Conservation (phyloP, 2,329 filamentous ascomycete genomes). For the Aspergillus piperis region DNA sequence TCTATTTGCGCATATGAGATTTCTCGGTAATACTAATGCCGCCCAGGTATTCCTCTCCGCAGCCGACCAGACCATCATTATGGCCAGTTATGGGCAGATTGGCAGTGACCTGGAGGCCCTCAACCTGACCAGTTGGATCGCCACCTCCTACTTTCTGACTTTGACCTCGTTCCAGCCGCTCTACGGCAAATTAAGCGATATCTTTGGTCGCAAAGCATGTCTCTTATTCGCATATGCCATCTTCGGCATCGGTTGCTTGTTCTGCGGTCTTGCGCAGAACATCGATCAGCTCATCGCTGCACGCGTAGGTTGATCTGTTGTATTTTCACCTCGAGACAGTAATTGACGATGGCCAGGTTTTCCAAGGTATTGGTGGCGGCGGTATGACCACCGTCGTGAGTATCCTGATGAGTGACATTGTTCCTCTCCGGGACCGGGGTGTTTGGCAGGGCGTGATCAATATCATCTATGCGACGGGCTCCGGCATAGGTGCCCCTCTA, state of each 20-base stretch:
- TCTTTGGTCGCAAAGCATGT: conserved; percentile 58
- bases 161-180: conserved; percentile 73
- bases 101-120: conserved; percentile 73
- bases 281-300: conserved; percentile 68
- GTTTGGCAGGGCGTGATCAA: conserved; percentile 76
- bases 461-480: conserved; percentile 69
- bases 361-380: conserved; percentile 67
- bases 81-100: conserved; percentile 76
- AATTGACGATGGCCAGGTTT: conserved; percentile 44
- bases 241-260: conserved; percentile 53
- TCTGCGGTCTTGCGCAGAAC: conserved; percentile 61
- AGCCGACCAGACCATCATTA: conserved; percentile 74
- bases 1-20: conserved; percentile 8
- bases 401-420: conserved; percentile 70
- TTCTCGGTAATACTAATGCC: conserved; percentile 15
- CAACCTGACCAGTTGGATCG: conserved; percentile 75
- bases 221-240: conserved; percentile 55
- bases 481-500: conserved; percentile 68
- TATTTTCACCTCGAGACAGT: conserved; percentile 24
- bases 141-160: conserved; percentile 70
- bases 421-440: conserved; percentile 68
- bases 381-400: conserved; percentile 71
- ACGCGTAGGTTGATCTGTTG: conserved; percentile 43
- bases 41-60: conserved; percentile 69
- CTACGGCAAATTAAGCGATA: conserved; percentile 61